A percentile compares a stretch with the other conserved stretches of the same genome.
Conservation (phyloP, 2,329 filamentous ascomycete species). For the Phaeomoniella chlamydospora region DNA sequence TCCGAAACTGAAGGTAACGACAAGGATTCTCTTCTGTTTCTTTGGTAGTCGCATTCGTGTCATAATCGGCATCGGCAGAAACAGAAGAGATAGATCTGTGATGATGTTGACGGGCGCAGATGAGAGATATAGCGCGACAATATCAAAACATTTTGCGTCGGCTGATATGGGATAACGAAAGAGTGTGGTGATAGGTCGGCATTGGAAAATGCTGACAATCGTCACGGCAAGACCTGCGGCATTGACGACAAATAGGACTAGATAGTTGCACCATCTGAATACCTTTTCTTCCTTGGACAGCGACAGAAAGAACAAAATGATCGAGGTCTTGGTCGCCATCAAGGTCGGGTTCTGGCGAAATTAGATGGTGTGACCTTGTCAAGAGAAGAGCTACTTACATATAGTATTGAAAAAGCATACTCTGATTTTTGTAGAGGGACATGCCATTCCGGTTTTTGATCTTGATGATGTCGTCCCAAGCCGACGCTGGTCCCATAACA, state of each 20-base stretch:
- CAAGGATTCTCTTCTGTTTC: conserved; percentile 76
- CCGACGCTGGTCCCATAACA: conserved; percentile 28
- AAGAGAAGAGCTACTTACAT: conserved; percentile 25
- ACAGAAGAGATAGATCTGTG: conserved; percentile 75
- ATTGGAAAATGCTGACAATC: conserved; percentile 79
- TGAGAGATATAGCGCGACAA: conserved; percentile 49
- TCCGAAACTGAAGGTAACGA: conserved; percentile 74
- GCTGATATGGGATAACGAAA: conserved; percentile 38
- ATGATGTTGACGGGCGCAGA: conserved; percentile 86
- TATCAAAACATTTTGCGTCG: conserved; percentile 41
- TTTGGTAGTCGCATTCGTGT: conserved; percentile 72
- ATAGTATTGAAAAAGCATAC: conserved; percentile 47
- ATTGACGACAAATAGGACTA: conserved; percentile 64
- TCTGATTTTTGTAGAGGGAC: conserved; percentile 29
- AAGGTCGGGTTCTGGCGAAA: conserved; percentile 61
- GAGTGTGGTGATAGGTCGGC: conserved; percentile 55
- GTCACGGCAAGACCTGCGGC: conserved; percentile 65
- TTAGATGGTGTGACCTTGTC: conserved; percentile 7
- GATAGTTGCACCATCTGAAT: conserved; percentile 70
- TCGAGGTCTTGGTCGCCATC: conserved; percentile 87
- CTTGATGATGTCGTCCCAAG: conserved; percentile 24
- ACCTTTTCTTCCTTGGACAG: conserved; percentile 53
- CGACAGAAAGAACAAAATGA: conserved; percentile 77
- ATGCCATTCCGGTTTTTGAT: conserved; percentile 18
- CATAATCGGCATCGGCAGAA: conserved; percentile 76